These are phyloP conservation scores for Paecilomyces sp. DNA, from an alignment of 2,329 filamentous ascomycete genomes.

Conservation along the genomic window DNA sequence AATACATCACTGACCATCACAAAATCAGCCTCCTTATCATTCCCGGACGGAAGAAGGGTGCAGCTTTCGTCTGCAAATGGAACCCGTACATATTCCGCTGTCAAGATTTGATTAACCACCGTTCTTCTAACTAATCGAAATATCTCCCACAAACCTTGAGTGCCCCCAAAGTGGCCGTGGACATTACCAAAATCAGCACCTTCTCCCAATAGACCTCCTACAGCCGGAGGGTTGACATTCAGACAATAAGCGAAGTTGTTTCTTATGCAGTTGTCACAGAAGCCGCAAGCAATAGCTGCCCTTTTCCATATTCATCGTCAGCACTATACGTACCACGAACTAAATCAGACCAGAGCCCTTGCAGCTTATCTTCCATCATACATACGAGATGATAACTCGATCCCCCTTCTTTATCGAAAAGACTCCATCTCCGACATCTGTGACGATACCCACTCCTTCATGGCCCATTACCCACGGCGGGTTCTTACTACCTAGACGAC, in stretches of 20 bases:
- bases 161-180: conserved; percentile 2
- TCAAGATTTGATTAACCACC: background rate
- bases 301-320: background rate
- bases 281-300: background rate
- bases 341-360: no score
- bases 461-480: conserved; percentile 18
- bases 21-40: conserved; percentile 9
- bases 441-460: conserved; percentile 16
- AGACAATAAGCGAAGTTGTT: background rate
- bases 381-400: conserved; percentile 9
- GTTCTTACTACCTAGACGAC: conserved; percentile 7
- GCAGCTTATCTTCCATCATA: background rate
- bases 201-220: background rate
- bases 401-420: conserved; percentile 10
- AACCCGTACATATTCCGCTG: conserved; percentile 12
- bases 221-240: background rate
- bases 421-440: conserved; percentile 12
- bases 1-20: conserved; percentile 17
- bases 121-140: background rate
- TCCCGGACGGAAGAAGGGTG: conserved; percentile 1
- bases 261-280: background rate
- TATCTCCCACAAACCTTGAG: conserved; percentile 6
- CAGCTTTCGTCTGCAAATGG: conserved; percentile 10
- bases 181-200: background rate
- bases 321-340: background rate